Evolutionary conservation across 2,329 filamentous ascomycete species (phyloP), one percentile per base, ranked within the genome.

Genomic region (Alternaria gansuensis): DNA sequence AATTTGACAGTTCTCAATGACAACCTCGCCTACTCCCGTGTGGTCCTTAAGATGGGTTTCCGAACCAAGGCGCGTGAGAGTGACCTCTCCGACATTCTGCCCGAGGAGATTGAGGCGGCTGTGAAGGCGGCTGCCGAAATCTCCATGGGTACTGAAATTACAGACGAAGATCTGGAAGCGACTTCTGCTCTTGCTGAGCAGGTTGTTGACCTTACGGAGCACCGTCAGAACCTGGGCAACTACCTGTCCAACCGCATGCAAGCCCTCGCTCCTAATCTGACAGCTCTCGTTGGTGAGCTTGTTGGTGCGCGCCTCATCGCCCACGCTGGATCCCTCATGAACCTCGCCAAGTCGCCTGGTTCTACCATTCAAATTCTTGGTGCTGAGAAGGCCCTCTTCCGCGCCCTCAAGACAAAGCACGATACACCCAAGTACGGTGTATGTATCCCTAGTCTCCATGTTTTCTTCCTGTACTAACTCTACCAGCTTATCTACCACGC

Each of bases 61-160:
- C 90, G 95, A 66, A 88, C 90, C 66, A 93, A 92, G 75, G 90
- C 90, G 61, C 83, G 88, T 64, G 85, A 86, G 52, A 86, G 88
- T 37, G 87, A 99, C 75, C 87, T 99, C 52, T 89, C 91, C 2
- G 63, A 64, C 64, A 90, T 98, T 61, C 87, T 99, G 1, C 95
- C 95, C 1, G 95, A 99, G 79, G 94, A 98, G 80, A 92, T 98
- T 57, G 95, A 98, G 82, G 83, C 84, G 54, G 90, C 93, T 41
- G 88, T 99, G 69, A 99, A 98, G 85, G 88, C 91, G 33, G 94
- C 94, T 34, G 94, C 95, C 54, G 95, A 99, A 80, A 91, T 97
- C 63, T 96, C 91, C 77, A 99, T 99, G 95, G 95, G 95, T 79
- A 97, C 94, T 26, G 95, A 99, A 80, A 97, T 99, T 76, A 94